phyloP scores from a whole-genome alignment of 768 basidiomycete genomes.

The Thelephora aurantiotincta region DNA sequence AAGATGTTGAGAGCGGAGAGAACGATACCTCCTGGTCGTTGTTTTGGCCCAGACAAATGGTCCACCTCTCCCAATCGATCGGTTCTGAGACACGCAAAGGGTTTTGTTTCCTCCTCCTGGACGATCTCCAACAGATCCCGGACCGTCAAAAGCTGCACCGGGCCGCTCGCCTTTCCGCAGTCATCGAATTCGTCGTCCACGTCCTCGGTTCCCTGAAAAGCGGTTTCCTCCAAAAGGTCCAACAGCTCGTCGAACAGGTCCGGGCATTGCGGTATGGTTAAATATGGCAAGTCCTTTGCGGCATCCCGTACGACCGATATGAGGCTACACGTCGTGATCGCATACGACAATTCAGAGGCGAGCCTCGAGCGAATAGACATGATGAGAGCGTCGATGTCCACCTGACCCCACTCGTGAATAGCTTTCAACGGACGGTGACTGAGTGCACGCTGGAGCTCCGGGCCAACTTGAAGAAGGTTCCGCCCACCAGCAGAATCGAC shows the following conservation, averaged over 20 bases:
- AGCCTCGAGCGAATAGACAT: slow-evolving; percentile 85
- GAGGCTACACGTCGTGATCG: slow-evolving; percentile 74
- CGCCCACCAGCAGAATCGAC: slow-evolving; percentile 70
- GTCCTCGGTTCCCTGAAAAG: slow-evolving; percentile 41
- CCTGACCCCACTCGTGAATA: slow-evolving; percentile 73
- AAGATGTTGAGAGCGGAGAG: slow-evolving; percentile 66
- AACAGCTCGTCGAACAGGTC: slow-evolving; percentile 81
- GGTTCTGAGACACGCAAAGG: slow-evolving; percentile 40
- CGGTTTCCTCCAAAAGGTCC: slow-evolving; percentile 74
- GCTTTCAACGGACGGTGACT: slow-evolving; percentile 49
- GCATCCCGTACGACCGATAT: slow-evolving; percentile 59
- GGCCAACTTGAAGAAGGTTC: slow-evolving; percentile 53
- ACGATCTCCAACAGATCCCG: slow-evolving; percentile 46
- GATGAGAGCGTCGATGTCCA: slow-evolving; percentile 88
- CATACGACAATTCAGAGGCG: slow-evolving; percentile 76
- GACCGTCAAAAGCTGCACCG: slow-evolving; percentile 38
- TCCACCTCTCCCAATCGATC: slow-evolving; percentile 36
- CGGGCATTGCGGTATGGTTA: slow-evolving; percentile 47
- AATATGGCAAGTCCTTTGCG: slow-evolving; percentile 40
- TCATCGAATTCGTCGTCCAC: slow-evolving; percentile 2
- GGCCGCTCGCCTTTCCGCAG: slow-evolving; percentile 2
- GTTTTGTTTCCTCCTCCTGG: slow-evolving; percentile 40
- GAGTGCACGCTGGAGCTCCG: slow-evolving; percentile 36
- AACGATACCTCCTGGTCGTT: slow-evolving; percentile 55
- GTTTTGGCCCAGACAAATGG: slow-evolving; percentile 37